Evolutionary conservation across 2,329 filamentous ascomycete genomes (phyloP).

Genomic region (Fusarium acutatum): DNA sequence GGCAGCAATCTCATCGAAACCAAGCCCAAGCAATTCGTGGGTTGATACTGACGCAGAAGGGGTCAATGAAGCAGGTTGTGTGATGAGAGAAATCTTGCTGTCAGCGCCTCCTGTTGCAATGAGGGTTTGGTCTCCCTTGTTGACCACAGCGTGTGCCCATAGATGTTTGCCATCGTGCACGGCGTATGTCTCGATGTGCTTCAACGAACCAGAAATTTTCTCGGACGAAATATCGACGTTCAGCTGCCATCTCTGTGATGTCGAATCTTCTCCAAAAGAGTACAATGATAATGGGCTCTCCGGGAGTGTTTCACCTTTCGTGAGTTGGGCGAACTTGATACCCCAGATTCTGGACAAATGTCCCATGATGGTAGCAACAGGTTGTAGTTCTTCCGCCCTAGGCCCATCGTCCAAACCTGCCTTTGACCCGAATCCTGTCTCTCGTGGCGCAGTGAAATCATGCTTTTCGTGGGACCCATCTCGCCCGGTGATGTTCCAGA

Average conservation of each 20-base stretch:
- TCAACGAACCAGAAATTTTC: slow-evolving; percentile 48
- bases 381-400: slow-evolving; percentile 40
- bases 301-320: slow-evolving; percentile 21
- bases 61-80: not conserved
- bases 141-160: slow-evolving; percentile 72
- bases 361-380: slow-evolving; percentile 80
- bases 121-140: slow-evolving; percentile 45
- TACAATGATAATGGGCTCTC: slow-evolving; percentile 60
- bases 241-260: slow-evolving; percentile 76
- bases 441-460: slow-evolving; percentile 51
- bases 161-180: slow-evolving; percentile 89
- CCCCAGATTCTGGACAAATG: slow-evolving; percentile 92
- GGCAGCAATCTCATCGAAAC: slow-evolving; percentile 46
- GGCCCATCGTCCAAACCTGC: slow-evolving; percentile 35
- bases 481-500: slow-evolving; percentile 82
- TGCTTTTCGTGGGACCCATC: slow-evolving; percentile 1
- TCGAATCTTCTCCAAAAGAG: slow-evolving; percentile 88
- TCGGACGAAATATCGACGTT: slow-evolving; percentile 42
- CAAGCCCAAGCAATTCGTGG: slow-evolving; percentile 36
- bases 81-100: slow-evolving; percentile 67
- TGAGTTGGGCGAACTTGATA: slow-evolving; percentile 69
- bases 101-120: slow-evolving; percentile 87
- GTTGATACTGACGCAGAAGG: not conserved
- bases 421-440: slow-evolving; percentile 68
- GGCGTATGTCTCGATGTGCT: slow-evolving; percentile 63